These are phyloP conservation scores for Gymnopilus dilepis DNA, from an alignment of 768 basidiomycete species.

Conservation along the genomic window DNA sequence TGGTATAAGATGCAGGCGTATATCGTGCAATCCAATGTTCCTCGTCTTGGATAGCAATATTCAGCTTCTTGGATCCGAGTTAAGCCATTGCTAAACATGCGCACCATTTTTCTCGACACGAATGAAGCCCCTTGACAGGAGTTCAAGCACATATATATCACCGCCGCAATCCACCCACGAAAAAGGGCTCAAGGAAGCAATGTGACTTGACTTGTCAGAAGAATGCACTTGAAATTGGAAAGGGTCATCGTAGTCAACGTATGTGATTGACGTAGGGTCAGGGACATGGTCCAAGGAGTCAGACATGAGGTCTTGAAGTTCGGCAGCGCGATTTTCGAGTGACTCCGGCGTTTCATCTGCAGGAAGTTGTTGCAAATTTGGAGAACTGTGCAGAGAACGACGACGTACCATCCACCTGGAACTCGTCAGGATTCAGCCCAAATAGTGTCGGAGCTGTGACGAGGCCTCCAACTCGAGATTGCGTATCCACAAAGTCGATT, in stretches of 20 bases:
- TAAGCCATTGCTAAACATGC: neutral
- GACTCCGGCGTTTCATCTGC: slow-evolving; percentile 58
- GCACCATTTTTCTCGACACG: slow-evolving; percentile 57
- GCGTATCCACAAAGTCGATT: slow-evolving; percentile 89
- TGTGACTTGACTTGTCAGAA: slow-evolving; percentile 58
- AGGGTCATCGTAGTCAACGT: slow-evolving; percentile 78
- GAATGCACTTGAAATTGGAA: slow-evolving; percentile 60
- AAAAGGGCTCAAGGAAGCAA: slow-evolving; percentile 56
- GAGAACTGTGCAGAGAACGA: neutral
- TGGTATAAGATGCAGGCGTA: slow-evolving; percentile 55
- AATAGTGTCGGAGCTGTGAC: slow-evolving; percentile 84
- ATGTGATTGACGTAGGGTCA: slow-evolving; percentile 69
- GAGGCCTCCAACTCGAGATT: slow-evolving; percentile 69
- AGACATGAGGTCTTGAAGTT: neutral
- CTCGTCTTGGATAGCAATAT: slow-evolving; percentile 12
- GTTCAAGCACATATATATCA: slow-evolving; percentile 74
- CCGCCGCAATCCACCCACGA: slow-evolving; percentile 86
- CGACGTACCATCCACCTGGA: slow-evolving; percentile 62
- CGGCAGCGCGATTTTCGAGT: slow-evolving; percentile 46
- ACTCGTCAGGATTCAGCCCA: slow-evolving; percentile 76
- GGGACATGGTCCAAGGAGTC: slow-evolving; percentile 8
- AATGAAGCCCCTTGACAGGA: slow-evolving; percentile 71
- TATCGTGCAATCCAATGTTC: slow-evolving; percentile 54
- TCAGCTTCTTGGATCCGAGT: neutral
- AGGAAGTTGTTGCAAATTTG: slow-evolving; percentile 4